phyloP scores from a whole-genome alignment of 805 yeast genomes.

The Blastobotrys chiropterorum region DNA sequence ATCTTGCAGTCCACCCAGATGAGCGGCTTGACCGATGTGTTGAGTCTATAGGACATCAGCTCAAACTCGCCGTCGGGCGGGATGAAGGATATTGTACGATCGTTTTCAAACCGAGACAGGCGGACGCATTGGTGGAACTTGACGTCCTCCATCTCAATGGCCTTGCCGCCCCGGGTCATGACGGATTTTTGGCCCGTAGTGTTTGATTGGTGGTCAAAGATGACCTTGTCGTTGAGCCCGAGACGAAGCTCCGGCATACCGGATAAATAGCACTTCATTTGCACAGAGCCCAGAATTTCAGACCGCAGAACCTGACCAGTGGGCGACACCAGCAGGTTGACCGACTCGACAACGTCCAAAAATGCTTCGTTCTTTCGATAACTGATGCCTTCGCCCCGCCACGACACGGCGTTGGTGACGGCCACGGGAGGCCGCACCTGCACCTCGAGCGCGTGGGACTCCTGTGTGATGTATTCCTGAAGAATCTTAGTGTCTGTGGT shows the following conservation, averaged over 20 bases:
- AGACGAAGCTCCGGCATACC: constrained; percentile 85
- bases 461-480: constrained; percentile 68
- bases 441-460: constrained; percentile 37
- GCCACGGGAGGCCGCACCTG: constrained; percentile 58
- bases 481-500: constrained; percentile 72
- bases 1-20: constrained; percentile 45
- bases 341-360: constrained; percentile 72
- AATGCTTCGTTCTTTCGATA: constrained; percentile 88
- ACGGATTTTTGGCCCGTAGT: constrained; percentile 24
- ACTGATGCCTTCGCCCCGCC: constrained; percentile 89
- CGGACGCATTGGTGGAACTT: constrained; percentile 89
- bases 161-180: constrained; percentile 19
- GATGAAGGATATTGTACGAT: constrained; percentile 60
- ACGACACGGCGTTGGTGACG: constrained; percentile 70
- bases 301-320: constrained; percentile 56
- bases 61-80: constrained; percentile 90
- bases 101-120: constrained; percentile 52
- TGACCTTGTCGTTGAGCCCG: constrained; percentile 51
- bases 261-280: constrained; percentile 67
- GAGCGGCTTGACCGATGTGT: constrained; percentile 41
- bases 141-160: constrained; percentile 51
- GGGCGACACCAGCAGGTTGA: constrained; percentile 62
- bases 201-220: constrained; percentile 24
- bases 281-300: constrained; percentile 65
- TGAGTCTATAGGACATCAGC: constrained; percentile 47